Percentiles rank a stretch among this genome's conserved stretches.
Evolutionary conservation across 495 filamentous ascomycete genomes (phyloP).

Genomic region (Sphaerosporella brunnea): DNA sequence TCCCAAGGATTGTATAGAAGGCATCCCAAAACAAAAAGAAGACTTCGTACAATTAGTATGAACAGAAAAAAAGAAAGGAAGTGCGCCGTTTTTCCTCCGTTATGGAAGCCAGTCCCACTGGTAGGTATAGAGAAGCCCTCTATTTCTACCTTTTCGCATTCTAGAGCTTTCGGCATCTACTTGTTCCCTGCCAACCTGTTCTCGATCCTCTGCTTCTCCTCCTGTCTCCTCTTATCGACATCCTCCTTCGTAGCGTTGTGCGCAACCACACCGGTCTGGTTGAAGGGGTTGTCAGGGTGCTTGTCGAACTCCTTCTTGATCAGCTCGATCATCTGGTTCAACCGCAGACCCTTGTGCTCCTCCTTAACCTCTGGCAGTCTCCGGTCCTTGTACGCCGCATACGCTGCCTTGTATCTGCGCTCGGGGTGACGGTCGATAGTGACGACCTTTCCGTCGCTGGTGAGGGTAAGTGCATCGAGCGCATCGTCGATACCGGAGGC

Average conservation of each 20-base stretch:
- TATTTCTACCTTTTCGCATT: too few relatives aligned
- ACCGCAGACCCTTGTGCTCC: conserved; percentile 58
- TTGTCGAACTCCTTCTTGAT: conserved; percentile 82
- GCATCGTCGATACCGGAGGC: conserved; percentile 82
- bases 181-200: conserved; percentile 33
- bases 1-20: too few relatives aligned
- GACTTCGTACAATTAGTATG: too few relatives aligned
- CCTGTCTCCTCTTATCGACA: conserved; percentile 42
- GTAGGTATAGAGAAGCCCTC: too few relatives aligned
- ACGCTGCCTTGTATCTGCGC: conserved; percentile 70
- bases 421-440: conserved; percentile 80
- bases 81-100: too few relatives aligned
- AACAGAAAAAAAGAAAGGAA: too few relatives aligned
- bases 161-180: too few relatives aligned
- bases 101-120: too few relatives aligned
- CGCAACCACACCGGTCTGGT: conserved; percentile 46
- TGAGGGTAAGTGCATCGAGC: conserved; percentile 61
- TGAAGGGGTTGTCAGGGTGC: conserved; percentile 84
- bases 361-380: conserved; percentile 66
- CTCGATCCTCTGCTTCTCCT: conserved; percentile 62
- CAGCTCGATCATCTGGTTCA: conserved; percentile 61
- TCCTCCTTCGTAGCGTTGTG: conserved; percentile 71
- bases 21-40: too few relatives aligned
- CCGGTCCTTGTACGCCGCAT: conserved; percentile 69
- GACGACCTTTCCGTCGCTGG: conserved; percentile 31